These are phyloP conservation scores for Colletotrichum paranaense DNA, from an alignment of 2,329 filamentous ascomycete species.

Conservation along the genomic window DNA sequence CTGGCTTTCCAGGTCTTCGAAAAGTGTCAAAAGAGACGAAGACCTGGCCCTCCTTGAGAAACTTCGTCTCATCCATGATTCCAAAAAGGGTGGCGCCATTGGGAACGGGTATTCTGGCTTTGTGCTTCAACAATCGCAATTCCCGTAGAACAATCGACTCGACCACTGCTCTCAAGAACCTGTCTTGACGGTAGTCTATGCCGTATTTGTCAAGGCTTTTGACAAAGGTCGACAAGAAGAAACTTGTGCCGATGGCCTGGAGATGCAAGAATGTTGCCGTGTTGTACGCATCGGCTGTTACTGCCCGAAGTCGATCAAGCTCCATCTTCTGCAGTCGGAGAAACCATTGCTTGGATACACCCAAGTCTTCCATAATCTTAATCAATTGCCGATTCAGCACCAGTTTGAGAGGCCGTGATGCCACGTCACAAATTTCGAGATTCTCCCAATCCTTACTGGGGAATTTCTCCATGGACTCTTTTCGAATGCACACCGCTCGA, in stretches of 20 bases:
- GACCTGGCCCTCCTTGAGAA: constrained; percentile 74
- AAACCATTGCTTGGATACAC: constrained; percentile 69
- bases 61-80: constrained; percentile 83
- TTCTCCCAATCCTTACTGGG: constrained; percentile 62
- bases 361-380: constrained; percentile 87
- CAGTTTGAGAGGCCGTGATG: constrained; percentile 74
- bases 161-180: constrained; percentile 76
- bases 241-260: constrained; percentile 69
- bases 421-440: constrained; percentile 79
- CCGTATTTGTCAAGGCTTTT: constrained; percentile 66
- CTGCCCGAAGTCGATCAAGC: constrained; percentile 67
- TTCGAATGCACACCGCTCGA: constrained; percentile 69
- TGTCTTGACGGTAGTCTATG: constrained; percentile 74
- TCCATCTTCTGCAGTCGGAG: constrained; percentile 72
- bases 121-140: constrained; percentile 81
- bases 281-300: constrained; percentile 68
- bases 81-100: constrained; percentile 83
- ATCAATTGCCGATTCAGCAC: constrained; percentile 84
- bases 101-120: constrained; percentile 77
- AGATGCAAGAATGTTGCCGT: constrained; percentile 74
- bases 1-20: constrained; percentile 5
- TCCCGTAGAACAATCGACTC: constrained; percentile 78
- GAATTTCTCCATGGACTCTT: constrained; percentile 85
- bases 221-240: constrained; percentile 73
- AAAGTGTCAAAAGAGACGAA: constrained; percentile 65